Evolutionary conservation across 768 basidiomycete genomes (phyloP), one percentile per base, ranked within the genome.

Genomic region (Piloderma croceum): DNA sequence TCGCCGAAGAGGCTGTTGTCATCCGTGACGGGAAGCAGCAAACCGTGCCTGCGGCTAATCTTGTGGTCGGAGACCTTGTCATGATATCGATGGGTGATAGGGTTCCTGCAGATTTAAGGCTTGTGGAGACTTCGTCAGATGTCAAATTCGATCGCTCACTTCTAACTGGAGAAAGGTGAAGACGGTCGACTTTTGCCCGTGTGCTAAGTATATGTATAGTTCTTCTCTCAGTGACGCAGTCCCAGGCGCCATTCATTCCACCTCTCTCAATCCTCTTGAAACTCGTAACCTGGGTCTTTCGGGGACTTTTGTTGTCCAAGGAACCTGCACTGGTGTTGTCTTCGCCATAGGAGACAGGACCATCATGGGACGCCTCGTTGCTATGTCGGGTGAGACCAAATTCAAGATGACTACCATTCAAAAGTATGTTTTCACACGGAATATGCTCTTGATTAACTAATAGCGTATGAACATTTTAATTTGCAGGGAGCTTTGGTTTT

Each of bases 51-150:
- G 76, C 78, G 21, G 71, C 71, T 29, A 71, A 78, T 34, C 68
- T 82, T 20, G 68, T 82, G 1, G 76, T 76, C 0, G 77, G 77
- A 9, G 77, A 79, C 47, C 56, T 79, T 23, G 65, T 78, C 40
- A 63, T 64, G 3, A 74, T 79, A 50, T 53, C 63, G 21, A 69
- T 76, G 3, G 77, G 77, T 13, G 74, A 79, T 46, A 68, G 78
- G 9, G 65, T 79, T 5, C 78, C 78, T 6, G 76, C 79, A 0
- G 80, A 81, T 48, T 59, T 79, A 21, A 69, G 79, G 20, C 62
- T 81, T 7, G 66, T 78, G 27, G 55, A 72, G 10, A 68, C 68
- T 44, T 72, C 74, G 1, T 65, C 67, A 5, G 77, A 78, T 45
- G 57, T 77, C 41, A 65, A 67, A 23, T 65, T 77, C 34, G 77